Percentiles rank a stretch among this genome's conserved stretches.
Conservation (phyloP, 495 filamentous ascomycete genomes). For the Antarctomyces pellizariae region DNA sequence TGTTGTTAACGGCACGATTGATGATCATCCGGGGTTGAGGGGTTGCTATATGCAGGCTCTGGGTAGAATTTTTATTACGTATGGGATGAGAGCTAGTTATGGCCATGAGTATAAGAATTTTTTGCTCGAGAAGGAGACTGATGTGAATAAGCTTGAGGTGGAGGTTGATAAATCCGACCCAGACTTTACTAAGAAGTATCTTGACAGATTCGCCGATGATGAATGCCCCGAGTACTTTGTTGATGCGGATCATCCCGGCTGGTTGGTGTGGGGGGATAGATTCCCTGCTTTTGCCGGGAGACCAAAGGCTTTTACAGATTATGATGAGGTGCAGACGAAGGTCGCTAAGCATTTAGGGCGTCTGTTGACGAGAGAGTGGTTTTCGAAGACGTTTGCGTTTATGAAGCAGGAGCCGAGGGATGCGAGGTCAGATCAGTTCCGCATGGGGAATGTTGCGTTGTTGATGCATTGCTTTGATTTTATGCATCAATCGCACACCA, state of each 20-base stretch:
- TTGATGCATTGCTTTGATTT: slow-evolving; percentile 77
- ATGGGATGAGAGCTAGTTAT: slow-evolving; percentile 72
- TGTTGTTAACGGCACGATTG: slow-evolving; percentile 63
- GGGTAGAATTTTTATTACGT: slow-evolving; percentile 52
- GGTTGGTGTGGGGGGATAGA: slow-evolving; percentile 83
- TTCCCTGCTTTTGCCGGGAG: slow-evolving; percentile 58
- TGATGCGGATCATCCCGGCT: slow-evolving; percentile 80
- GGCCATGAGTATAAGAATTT: slow-evolving; percentile 68
- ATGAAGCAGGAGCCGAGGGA: slow-evolving; percentile 95
- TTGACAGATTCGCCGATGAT: slow-evolving; percentile 53
- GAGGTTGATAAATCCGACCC: slow-evolving; percentile 47
- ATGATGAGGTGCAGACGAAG: slow-evolving; percentile 58
- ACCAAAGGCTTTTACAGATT: slow-evolving; percentile 43
- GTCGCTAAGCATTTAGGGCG: slow-evolving; percentile 63
- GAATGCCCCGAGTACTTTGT: slow-evolving; percentile 64
- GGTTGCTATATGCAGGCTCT: slow-evolving; percentile 60
- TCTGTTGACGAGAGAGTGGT: slow-evolving; percentile 63
- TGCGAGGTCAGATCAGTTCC: slow-evolving; percentile 57
- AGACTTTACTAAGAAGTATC: slow-evolving; percentile 51
- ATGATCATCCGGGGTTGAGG: slow-evolving; percentile 70
- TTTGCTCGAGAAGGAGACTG: slow-evolving; percentile 47
- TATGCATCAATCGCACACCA: slow-evolving; percentile 48
- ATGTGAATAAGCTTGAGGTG: slow-evolving; percentile 52
- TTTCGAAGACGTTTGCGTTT: slow-evolving; percentile 67
- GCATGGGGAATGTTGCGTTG: slow-evolving; percentile 63